phyloP scores from a whole-genome alignment of 371 early-diverging fungal genomes.

The Dentiscutata heterogama region DNA sequence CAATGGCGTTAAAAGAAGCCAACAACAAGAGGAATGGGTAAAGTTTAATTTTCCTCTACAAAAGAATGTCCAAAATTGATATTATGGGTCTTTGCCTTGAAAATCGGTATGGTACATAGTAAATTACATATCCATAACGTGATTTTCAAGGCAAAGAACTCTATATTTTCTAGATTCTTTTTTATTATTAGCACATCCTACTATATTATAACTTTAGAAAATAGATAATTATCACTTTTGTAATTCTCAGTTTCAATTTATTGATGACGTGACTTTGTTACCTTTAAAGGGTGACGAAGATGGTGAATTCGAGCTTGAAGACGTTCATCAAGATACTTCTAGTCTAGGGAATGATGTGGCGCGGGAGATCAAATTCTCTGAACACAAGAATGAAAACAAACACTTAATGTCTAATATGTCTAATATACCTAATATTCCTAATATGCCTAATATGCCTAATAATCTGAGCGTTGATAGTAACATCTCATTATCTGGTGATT shows the following conservation, averaged over 20 bases:
- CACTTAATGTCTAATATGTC: not conserved
- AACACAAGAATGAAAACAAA: not conserved
- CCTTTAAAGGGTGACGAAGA: constrained; percentile 37
- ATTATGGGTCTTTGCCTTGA: no score
- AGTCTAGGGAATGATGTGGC: not conserved
- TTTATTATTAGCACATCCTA: not conserved
- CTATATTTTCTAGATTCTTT: no score
- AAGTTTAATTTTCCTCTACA: not conserved
- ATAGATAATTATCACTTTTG: not conserved
- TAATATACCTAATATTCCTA: not conserved
- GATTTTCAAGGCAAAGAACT: not conserved
- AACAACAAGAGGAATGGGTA: constrained; percentile 41
- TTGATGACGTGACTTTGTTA: not conserved
- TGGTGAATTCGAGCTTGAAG: constrained; percentile 43
- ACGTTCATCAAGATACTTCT: not conserved
- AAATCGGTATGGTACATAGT: no score
- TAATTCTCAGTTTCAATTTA: not conserved
- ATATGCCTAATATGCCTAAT: not conserved
- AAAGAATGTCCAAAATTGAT: not conserved
- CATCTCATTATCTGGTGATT: not conserved
- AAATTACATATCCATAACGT: not conserved
- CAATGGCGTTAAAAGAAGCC: not conserved
- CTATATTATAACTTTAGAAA: not conserved
- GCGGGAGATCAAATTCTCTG: not conserved
- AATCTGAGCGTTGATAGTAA: not conserved